Conservation (phyloP, 768 basidiomycete species). For the Suillus weaverae region DNA sequence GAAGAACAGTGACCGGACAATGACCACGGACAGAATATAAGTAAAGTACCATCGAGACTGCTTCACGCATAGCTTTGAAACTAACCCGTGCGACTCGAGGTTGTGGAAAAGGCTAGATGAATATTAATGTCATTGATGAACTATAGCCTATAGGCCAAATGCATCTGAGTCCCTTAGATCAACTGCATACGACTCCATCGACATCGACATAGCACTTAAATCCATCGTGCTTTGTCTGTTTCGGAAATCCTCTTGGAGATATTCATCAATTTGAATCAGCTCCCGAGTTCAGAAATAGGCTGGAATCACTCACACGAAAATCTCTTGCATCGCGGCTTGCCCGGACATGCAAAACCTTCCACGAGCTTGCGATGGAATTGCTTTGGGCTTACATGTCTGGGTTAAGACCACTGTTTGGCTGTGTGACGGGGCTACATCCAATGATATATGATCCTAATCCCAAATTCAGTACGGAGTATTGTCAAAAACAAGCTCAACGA, state of each 20-base stretch:
- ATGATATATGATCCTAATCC: not conserved
- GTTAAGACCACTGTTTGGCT: not conserved
- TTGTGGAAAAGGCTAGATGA: too few species aligned
- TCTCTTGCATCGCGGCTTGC: slow-evolving; percentile 4
- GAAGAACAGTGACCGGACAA: too few species aligned
- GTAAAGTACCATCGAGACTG: too few species aligned
- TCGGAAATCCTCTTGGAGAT: not conserved
- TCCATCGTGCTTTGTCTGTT: not conserved
- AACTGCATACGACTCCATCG: too few species aligned
- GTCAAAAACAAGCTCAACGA: not conserved
- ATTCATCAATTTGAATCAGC: not conserved
- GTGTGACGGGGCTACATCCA: not conserved
- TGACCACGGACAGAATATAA: too few species aligned
- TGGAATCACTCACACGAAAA: not conserved
- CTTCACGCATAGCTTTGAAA: too few species aligned
- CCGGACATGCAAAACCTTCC: slow-evolving; percentile 8
- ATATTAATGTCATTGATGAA: too few species aligned
- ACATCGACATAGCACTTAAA: not conserved
- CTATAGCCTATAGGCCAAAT: too few species aligned
- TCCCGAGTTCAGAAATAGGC: not conserved
- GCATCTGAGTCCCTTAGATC: too few species aligned
- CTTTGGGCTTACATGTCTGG: slow-evolving; percentile 1
- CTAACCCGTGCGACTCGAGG: too few species aligned
- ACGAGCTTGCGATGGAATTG: slow-evolving; percentile 4
- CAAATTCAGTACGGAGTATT: not conserved